Evolutionary conservation across 768 basidiomycete genomes (phyloP).

Genomic region (Neoboletus subvelutipes): DNA sequence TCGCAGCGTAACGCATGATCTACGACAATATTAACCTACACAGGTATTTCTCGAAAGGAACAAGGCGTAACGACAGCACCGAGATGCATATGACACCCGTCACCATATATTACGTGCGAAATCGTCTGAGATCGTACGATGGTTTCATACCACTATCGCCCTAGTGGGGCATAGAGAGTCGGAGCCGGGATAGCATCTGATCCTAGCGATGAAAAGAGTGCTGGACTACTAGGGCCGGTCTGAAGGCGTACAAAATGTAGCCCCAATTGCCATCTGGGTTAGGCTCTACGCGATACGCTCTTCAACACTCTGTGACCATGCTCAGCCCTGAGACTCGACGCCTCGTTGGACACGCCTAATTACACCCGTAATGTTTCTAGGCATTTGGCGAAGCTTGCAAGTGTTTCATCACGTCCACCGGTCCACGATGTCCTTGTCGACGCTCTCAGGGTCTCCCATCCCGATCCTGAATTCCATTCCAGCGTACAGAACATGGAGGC

Average conservation of each 20-base stretch:
- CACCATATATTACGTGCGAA: neutral
- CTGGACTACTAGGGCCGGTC: no score
- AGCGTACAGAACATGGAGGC: slow-evolving; percentile 73
- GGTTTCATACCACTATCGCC: neutral
- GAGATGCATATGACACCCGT: no score
- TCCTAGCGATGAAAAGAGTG: no score
- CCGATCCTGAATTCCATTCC: slow-evolving; percentile 57
- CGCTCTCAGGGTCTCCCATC: slow-evolving; percentile 37
- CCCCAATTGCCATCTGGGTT: neutral
- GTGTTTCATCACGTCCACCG: neutral
- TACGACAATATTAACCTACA: neutral
- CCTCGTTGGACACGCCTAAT: neutral
- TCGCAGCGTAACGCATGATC: neutral
- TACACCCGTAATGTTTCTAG: slow-evolving; percentile 11
- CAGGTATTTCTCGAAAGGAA: no score
- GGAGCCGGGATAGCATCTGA: no score
- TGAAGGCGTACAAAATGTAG: neutral
- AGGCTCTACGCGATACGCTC: neutral
- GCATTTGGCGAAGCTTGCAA: slow-evolving; percentile 2
- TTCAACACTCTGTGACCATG: neutral
- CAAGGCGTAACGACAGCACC: no score
- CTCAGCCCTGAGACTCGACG: neutral
- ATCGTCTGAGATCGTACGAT: neutral
- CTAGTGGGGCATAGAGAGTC: neutral
- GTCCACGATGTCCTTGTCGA: slow-evolving; percentile 19